These are phyloP conservation scores for Eragrostis nindensis DNA, from an alignment of 176 grass and related monocot genomes.

Conservation along the genomic window DNA sequence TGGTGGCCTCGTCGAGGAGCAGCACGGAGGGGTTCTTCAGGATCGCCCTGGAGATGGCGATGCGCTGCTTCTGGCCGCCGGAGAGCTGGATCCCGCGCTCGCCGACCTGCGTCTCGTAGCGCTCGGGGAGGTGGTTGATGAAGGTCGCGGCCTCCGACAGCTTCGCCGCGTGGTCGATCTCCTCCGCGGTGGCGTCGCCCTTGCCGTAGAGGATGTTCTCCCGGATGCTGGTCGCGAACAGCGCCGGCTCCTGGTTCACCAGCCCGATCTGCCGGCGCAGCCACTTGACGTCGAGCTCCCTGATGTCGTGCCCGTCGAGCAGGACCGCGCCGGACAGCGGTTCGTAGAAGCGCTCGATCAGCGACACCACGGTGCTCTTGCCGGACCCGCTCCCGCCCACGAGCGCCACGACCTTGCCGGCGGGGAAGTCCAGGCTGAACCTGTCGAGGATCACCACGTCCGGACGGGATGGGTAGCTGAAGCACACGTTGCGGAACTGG, in stretches of 20 bases:
- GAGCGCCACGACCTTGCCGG: slow-evolving; percentile 82
- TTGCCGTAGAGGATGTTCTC: slow-evolving; percentile 99
- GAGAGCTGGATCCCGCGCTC: slow-evolving; percentile 94
- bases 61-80: slow-evolving; percentile 95
- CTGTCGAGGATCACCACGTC: slow-evolving; percentile 77
- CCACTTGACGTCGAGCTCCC: slow-evolving; percentile 87
- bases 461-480: slow-evolving; percentile 88
- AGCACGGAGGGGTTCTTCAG: slow-evolving; percentile 95
- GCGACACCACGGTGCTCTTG: slow-evolving; percentile 93
- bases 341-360: slow-evolving; percentile 99
- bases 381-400: slow-evolving; percentile 92
- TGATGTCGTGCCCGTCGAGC: slow-evolving; percentile 73
- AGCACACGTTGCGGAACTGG: slow-evolving; percentile 63
- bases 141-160: slow-evolving; percentile 86
- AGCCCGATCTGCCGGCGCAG: slow-evolving; percentile 86
- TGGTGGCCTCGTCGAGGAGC: slow-evolving; percentile 91
- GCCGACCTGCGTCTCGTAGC: slow-evolving; percentile 95
- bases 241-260: slow-evolving; percentile 92
- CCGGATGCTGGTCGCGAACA: slow-evolving; percentile 95
- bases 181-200: slow-evolving; percentile 65
- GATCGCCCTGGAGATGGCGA: slow-evolving; percentile 87
- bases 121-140: slow-evolving; percentile 84
- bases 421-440: slow-evolving; percentile 75
- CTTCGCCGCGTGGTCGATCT: slow-evolving; percentile 79
- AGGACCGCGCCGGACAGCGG: slow-evolving; percentile 59